phyloP scores from a whole-genome alignment of 1,284 basidiomycete species.

The Phlebopus sp. region DNA sequence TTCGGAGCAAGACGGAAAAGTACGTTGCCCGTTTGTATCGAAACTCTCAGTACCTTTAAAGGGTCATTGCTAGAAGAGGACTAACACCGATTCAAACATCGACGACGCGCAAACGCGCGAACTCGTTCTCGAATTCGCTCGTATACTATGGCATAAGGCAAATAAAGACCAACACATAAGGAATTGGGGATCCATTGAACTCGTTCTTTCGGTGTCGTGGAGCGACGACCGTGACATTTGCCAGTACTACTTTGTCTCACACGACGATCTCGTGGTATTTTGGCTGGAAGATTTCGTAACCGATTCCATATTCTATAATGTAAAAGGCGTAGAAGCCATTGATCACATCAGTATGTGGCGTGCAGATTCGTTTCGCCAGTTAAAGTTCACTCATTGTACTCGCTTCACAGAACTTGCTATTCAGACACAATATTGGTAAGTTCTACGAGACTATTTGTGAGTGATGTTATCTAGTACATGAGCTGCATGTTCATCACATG shows the following conservation, averaged over 20 bases:
- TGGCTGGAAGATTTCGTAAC: conserved; percentile 2
- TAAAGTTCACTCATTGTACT: not conserved
- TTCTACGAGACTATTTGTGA: not conserved
- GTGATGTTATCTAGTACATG: not conserved
- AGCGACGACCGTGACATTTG: not conserved
- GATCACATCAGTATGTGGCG: conserved; percentile 3
- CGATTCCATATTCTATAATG: not conserved
- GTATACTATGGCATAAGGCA: not conserved
- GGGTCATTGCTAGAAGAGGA: conserved; percentile 1
- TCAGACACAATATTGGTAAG: conserved; percentile 46
- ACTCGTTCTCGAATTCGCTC: not conserved
- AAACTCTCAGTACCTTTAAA: not conserved
- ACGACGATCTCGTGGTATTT: not conserved
- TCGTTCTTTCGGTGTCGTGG: not conserved
- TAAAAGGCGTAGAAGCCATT: conserved; percentile 2
- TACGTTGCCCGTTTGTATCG: not conserved
- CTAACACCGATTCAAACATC: conserved; percentile 4
- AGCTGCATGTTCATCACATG: not conserved
- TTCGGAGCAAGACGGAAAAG: not conserved
- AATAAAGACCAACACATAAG: not conserved
- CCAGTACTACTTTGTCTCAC: conserved; percentile 8
- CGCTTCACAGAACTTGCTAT: conserved; percentile 39
- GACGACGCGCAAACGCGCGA: not conserved
- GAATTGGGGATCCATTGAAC: not conserved
- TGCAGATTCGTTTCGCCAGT: not conserved